Conservation (phyloP, 176 grass and related monocot species). For the Typha latifolia region DNA sequence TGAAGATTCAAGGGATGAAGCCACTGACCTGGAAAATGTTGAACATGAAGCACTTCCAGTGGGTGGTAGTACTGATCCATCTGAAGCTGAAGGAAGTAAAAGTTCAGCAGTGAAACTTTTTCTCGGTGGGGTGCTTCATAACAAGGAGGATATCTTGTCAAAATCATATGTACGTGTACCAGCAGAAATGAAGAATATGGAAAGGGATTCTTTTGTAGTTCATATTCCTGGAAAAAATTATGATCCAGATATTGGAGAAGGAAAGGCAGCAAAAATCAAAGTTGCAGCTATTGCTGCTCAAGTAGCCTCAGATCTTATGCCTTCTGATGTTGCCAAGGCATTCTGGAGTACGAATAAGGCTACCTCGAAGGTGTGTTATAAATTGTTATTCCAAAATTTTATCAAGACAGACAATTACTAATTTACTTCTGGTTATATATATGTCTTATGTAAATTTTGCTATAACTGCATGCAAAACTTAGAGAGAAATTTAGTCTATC, state of each 20-base stretch:
- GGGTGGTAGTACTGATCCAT: conserved; percentile 31
- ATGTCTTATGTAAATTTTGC: no score
- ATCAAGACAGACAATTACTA: no score
- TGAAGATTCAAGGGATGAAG: conserved; percentile 36
- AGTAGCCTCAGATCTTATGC: conserved; percentile 78
- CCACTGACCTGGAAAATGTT: conserved; percentile 25
- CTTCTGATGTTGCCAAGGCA: conserved; percentile 64
- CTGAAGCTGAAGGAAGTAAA: conserved; percentile 41
- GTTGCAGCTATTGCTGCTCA: conserved; percentile 65
- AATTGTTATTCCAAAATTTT: no score
- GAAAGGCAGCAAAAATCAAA: conserved; percentile 52
- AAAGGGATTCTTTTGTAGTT: conserved; percentile 70
- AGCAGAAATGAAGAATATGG: conserved; percentile 71
- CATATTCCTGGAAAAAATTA: conserved; percentile 56
- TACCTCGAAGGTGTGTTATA: conserved; percentile 43
- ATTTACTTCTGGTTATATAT: no score
- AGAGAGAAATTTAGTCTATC: no score
- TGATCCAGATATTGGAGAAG: conserved; percentile 37
- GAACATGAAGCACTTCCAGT: conserved; percentile 44
- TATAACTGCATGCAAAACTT: no score
- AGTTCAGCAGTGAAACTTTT: conserved; percentile 56
- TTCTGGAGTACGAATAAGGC: conserved; percentile 68
- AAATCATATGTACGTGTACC: conserved; percentile 60
- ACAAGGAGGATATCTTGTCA: conserved; percentile 55
- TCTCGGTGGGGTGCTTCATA: conserved; percentile 83